phyloP scores from a whole-genome alignment of 2,329 filamentous ascomycete genomes.

The Calonectria hongkongensis region DNA sequence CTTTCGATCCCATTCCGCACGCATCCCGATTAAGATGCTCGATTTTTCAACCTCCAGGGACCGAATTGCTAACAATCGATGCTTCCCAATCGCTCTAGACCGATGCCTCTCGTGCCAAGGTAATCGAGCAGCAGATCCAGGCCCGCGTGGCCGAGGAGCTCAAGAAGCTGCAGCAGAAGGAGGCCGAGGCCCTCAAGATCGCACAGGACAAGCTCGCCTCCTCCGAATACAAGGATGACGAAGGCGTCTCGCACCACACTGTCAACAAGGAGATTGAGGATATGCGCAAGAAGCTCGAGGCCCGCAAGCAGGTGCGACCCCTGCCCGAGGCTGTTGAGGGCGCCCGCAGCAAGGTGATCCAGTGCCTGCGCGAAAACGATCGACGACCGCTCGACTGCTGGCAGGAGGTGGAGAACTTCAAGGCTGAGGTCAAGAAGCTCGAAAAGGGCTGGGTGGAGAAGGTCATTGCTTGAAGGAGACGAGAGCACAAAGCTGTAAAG shows the following conservation, averaged over 20 bases:
- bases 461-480: conserved; percentile 72
- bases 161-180: conserved; percentile 82
- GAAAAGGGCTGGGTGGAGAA: conserved; percentile 93
- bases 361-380: conserved; percentile 89
- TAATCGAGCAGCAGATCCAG: conserved; percentile 91
- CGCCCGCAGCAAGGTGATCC: conserved; percentile 84
- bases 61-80: conserved; percentile 40
- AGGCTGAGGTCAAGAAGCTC: conserved; percentile 88
- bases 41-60: background rate
- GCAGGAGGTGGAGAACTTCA: conserved; percentile 93
- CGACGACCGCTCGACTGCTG: conserved; percentile 94
- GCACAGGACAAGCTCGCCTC: conserved; percentile 80
- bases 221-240: conserved; percentile 58
- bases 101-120: conserved; percentile 89
- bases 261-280: conserved; percentile 77
- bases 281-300: conserved; percentile 76
- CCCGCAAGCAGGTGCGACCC: conserved; percentile 78
- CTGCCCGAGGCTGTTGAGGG: conserved; percentile 83
- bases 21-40: background rate
- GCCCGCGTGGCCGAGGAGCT: conserved; percentile 90
- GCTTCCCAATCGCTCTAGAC: conserved; percentile 73
- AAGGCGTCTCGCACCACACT: conserved; percentile 63
- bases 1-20: conserved; percentile 46
- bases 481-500: conserved; percentile 25
- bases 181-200: conserved; percentile 80